These are phyloP conservation scores for Protea cynaroides DNA, from an alignment of 164 flowering plant genomes.

Conservation along the genomic window DNA sequence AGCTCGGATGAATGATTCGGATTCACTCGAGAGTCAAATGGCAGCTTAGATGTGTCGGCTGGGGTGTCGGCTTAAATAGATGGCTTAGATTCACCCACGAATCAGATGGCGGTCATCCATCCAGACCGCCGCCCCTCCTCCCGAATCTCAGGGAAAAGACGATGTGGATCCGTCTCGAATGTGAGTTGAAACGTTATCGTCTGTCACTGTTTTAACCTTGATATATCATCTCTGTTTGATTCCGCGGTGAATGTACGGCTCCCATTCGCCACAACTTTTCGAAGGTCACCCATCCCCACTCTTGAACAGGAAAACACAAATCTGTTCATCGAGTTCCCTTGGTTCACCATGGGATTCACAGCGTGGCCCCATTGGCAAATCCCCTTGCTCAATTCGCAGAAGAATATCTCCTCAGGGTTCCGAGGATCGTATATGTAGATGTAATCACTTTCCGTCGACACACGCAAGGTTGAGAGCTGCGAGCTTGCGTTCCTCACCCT, in stretches of 20 bases:
- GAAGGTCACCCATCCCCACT: conserved; percentile 40
- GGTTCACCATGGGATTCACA: conserved; percentile 21
- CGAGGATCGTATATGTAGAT: conserved; percentile 33
- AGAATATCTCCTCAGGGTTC: conserved; percentile 34
- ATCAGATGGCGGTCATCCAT: no score
- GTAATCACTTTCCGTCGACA: conserved; percentile 21
- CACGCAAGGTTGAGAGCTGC: conserved; percentile 8
- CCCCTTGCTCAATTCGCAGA: conserved; percentile 30
- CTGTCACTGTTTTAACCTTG: no score
- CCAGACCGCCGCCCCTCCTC: no score
- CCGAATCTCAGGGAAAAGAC: no score
- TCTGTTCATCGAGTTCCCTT: conserved; percentile 20
- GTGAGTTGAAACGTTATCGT: no score
- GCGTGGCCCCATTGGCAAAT: conserved; percentile 42
- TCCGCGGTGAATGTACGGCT: conserved; percentile 11
- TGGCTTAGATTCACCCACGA: no score
- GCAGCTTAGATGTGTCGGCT: no score
- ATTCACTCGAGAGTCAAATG: no score
- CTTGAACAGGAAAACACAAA: conserved; percentile 35
- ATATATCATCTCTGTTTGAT: background rate
- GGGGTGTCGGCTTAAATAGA: no score
- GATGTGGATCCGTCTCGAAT: no score
- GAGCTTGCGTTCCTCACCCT: conserved; percentile 22
- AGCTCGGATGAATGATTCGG: no score
- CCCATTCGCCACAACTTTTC: conserved; percentile 12